phyloP scores from a whole-genome alignment of 176 grass and related monocot genomes.

The Aegilops bicornis region DNA sequence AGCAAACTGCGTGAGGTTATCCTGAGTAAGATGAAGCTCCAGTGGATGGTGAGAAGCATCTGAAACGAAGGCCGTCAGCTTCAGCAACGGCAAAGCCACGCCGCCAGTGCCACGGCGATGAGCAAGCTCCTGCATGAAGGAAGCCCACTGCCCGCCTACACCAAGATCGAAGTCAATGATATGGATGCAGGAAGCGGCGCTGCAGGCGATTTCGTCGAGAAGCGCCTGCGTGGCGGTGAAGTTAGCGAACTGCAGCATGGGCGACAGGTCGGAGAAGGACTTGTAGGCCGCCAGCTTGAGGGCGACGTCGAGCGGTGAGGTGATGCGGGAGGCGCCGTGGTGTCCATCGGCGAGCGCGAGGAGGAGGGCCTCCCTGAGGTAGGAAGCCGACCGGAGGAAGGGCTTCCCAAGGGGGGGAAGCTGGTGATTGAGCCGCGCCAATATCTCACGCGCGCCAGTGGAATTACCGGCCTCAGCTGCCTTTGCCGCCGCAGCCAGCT shows the following conservation, averaged over 20 bases:
- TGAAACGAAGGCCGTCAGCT: conserved; percentile 70
- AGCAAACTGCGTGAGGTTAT: conserved; percentile 77
- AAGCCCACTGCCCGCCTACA: conserved; percentile 79
- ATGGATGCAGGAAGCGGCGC: conserved; percentile 55
- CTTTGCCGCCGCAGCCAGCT: conserved; percentile 73
- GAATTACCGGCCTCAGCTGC: conserved; percentile 73
- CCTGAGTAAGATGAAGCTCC: conserved; percentile 68
- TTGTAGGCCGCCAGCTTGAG: conserved; percentile 78
- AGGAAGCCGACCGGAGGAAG: conserved; percentile 88
- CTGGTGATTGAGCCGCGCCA: conserved; percentile 99
- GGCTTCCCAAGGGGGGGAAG: conserved; percentile 88
- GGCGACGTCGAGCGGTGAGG: conserved; percentile 55
- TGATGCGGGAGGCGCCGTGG: conserved; percentile 27
- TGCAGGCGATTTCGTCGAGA: conserved; percentile 61
- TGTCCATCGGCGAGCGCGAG: conserved; percentile 49
- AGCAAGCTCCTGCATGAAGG: conserved; percentile 88
- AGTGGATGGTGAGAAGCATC: conserved; percentile 56
- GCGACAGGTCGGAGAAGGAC: conserved; percentile 77
- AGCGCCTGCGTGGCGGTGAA: conserved; percentile 80
- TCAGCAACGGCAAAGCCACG: conserved; percentile 41
- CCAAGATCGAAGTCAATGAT: conserved; percentile 88
- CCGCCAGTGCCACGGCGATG: conserved; percentile 33
- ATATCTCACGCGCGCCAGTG: conserved; percentile 88
- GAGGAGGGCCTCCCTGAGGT: conserved; percentile 89
- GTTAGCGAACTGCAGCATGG: conserved; percentile 74